phyloP scores from a whole-genome alignment of 495 filamentous ascomycete genomes.

The Lasiosphaeriaceae sp. region DNA sequence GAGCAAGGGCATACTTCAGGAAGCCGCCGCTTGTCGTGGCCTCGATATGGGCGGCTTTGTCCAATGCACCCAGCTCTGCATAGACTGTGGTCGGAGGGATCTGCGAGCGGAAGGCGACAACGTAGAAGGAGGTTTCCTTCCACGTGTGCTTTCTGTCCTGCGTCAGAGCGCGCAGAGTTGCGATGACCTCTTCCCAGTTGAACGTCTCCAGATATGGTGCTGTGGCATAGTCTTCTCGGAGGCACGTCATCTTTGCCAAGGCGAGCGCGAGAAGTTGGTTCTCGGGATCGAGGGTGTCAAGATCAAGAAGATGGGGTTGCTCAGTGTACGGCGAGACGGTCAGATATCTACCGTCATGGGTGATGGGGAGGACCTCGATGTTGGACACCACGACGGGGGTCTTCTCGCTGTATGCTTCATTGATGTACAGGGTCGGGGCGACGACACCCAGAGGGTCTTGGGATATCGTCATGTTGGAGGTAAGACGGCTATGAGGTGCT shows the following conservation, averaged over 20 bases:
- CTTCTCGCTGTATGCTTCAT: constrained; percentile 5
- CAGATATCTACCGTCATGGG: constrained; percentile 37
- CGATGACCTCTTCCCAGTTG: constrained; percentile 68
- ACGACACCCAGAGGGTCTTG: constrained; percentile 10
- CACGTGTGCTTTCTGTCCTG: constrained; percentile 50
- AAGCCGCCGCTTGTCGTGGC: constrained; percentile 76
- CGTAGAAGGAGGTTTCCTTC: constrained; percentile 65
- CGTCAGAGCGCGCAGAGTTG: constrained; percentile 45
- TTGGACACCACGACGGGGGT: constrained; percentile 4
- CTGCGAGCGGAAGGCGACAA: constrained; percentile 76
- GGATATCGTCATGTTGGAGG: constrained; percentile 14
- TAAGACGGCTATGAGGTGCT: background rate
- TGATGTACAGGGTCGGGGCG: constrained; percentile 4
- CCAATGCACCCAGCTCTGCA: constrained; percentile 60
- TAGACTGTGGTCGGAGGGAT: constrained; percentile 59
- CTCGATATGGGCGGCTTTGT: constrained; percentile 72
- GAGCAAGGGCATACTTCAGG: constrained; percentile 57
- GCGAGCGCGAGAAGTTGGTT: constrained; percentile 69
- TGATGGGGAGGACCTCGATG: background rate
- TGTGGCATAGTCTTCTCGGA: constrained; percentile 70
- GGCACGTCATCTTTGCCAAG: constrained; percentile 56
- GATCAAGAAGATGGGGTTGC: constrained; percentile 63
- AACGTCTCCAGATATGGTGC: constrained; percentile 69
- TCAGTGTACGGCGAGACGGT: constrained; percentile 73
- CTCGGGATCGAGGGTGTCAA: constrained; percentile 57